Percentiles rank a stretch among this genome's conserved stretches.
phyloP scores from a whole-genome alignment of 78 protist species.

The Cavenderia fasciculata region DNA sequence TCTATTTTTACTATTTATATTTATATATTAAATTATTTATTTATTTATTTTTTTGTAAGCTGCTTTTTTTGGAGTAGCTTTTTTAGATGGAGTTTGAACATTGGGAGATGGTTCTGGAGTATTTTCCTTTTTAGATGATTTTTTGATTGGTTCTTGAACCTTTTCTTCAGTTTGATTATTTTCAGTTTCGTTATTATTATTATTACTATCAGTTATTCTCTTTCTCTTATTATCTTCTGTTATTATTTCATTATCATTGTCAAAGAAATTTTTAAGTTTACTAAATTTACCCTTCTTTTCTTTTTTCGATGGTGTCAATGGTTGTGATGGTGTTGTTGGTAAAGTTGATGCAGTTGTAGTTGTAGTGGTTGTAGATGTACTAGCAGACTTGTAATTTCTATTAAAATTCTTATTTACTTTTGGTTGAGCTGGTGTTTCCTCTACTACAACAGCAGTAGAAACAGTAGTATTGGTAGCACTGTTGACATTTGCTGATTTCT shows the following conservation, averaged over 20 bases:
- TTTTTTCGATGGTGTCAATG: background rate
- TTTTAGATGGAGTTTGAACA: background rate
- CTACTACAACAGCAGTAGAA: no score
- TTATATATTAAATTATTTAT: conserved; percentile 9
- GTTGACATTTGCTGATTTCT: background rate
- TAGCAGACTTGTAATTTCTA: no score
- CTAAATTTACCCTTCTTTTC: background rate
- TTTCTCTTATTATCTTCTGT: background rate
- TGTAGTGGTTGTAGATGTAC: background rate
- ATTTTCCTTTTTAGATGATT: background rate
- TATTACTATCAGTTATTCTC: background rate
- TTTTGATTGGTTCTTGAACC: background rate
- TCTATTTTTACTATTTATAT: conserved; percentile 15
- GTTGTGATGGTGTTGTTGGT: background rate
- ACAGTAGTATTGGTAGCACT: background rate
- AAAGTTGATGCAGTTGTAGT: background rate
- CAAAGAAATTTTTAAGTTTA: background rate
- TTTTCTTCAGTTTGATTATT: background rate
- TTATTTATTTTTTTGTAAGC: background rate
- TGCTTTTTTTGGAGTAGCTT: background rate
- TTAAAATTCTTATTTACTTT: no score
- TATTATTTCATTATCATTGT: background rate
- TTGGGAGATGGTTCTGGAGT: background rate
- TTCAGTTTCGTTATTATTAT: background rate
- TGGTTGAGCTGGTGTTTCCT: no score